Evolutionary conservation across 495 filamentous ascomycete genomes (phyloP).

Genomic region (Aspergillus nidulans): DNA sequence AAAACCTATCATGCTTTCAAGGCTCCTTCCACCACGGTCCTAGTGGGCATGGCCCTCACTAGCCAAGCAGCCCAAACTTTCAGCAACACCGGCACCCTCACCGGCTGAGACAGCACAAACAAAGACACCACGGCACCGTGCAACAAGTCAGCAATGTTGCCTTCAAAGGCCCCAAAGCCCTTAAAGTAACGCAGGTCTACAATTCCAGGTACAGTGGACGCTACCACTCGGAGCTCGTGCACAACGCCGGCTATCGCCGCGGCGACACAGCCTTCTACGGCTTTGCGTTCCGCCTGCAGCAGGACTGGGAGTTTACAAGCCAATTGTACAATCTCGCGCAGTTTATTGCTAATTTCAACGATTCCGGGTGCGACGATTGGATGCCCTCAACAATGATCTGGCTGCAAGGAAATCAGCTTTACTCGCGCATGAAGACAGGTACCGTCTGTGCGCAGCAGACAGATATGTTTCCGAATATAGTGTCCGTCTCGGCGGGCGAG

Average conservation of each 20-base stretch:
- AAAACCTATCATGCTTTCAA: too few species aligned
- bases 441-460: slow-evolving; percentile 36
- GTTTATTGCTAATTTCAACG: slow-evolving; percentile 52
- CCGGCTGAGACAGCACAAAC: slow-evolving; percentile 44
- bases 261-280: slow-evolving; percentile 53
- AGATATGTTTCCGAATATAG: slow-evolving; percentile 26
- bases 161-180: slow-evolving; percentile 40
- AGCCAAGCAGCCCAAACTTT: slow-evolving; percentile 36
- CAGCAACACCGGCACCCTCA: slow-evolving; percentile 45
- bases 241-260: slow-evolving; percentile 43
- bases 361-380: slow-evolving; percentile 45
- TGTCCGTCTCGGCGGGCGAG: slow-evolving; percentile 37
- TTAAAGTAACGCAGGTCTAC: slow-evolving; percentile 53
- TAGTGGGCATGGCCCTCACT: too few species aligned
- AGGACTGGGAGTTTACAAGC: slow-evolving; percentile 46
- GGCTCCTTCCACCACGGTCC: too few species aligned
- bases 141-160: slow-evolving; percentile 42
- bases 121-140: slow-evolving; percentile 43
- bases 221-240: slow-evolving; percentile 53
- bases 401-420: slow-evolving; percentile 43
- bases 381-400: slow-evolving; percentile 55
- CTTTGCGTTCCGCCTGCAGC: slow-evolving; percentile 49
- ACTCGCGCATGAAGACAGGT: slow-evolving; percentile 44
- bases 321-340: slow-evolving; percentile 52
- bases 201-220: slow-evolving; percentile 43